A percentile compares a stretch with the other conserved stretches of the same genome.
Conservation (phyloP, 805 yeast species). For the Starmerella geochares region DNA sequence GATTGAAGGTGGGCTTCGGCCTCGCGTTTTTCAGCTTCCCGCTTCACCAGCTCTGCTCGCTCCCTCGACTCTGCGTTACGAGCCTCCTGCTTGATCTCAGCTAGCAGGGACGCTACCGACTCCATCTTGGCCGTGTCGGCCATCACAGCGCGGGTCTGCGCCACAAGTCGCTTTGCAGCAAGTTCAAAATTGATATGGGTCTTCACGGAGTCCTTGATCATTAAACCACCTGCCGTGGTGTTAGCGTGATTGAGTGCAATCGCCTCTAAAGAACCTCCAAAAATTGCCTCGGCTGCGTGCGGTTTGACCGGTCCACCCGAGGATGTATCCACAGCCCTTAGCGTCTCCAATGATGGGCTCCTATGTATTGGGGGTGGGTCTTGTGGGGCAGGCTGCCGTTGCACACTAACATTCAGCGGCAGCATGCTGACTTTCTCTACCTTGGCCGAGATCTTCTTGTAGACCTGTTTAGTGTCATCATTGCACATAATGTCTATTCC, state of each 20-base stretch:
- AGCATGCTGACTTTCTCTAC: slow-evolving; percentile 64
- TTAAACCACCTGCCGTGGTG: slow-evolving; percentile 31
- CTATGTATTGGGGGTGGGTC: slow-evolving; percentile 12
- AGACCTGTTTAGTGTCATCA: slow-evolving; percentile 47
- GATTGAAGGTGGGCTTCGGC: slow-evolving; percentile 25
- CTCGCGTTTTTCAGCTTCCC: slow-evolving; percentile 28
- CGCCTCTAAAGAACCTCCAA: slow-evolving; percentile 32
- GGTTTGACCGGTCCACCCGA: neutral
- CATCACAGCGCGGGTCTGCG: slow-evolving; percentile 30
- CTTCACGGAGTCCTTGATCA: slow-evolving; percentile 29
- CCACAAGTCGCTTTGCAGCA: slow-evolving; percentile 30
- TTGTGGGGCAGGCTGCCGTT: slow-evolving; percentile 8
- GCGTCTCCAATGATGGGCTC: slow-evolving; percentile 20
- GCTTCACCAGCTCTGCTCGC: slow-evolving; percentile 19
- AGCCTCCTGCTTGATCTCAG: slow-evolving; percentile 26
- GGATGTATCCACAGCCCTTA: slow-evolving; percentile 7
- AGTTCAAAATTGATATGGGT: slow-evolving; percentile 29
- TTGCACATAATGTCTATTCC: slow-evolving; percentile 69
- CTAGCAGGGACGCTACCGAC: slow-evolving; percentile 27
- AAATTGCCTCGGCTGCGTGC: slow-evolving; percentile 26
- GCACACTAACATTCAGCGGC: slow-evolving; percentile 31
- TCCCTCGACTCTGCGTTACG: slow-evolving; percentile 23
- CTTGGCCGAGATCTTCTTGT: slow-evolving; percentile 74
- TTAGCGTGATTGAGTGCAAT: slow-evolving; percentile 31
- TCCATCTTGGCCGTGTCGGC: slow-evolving; percentile 32